Evolutionary conservation across 2,329 filamentous ascomycete genomes (phyloP).

Genomic region (Diaporthe caulivora): DNA sequence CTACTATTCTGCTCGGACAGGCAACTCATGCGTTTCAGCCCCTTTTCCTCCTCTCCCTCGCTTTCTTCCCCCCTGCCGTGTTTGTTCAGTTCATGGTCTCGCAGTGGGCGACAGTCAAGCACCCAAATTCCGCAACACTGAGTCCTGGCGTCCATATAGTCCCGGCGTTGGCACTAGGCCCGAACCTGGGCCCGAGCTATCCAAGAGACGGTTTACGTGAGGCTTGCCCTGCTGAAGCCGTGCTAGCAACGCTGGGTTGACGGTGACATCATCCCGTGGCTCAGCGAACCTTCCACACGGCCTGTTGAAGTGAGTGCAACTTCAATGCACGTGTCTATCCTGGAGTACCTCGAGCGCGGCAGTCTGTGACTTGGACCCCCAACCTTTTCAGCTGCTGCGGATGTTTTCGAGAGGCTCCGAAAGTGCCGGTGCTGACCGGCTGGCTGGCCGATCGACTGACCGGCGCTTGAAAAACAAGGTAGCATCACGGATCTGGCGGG

Average conservation of each 20-base stretch:
- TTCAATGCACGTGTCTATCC: not conserved
- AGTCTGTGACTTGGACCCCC: not conserved
- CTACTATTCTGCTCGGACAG: conserved; percentile 16
- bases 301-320: not conserved
- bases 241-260: not conserved
- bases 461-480: no score
- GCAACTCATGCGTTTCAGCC: conserved; percentile 31
- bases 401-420: not conserved
- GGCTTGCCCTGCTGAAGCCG: not conserved
- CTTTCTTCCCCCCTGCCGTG: not conserved
- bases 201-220: not conserved
- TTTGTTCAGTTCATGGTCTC: not conserved
- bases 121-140: not conserved
- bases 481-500: not conserved
- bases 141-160: not conserved
- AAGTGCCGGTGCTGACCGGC: conserved; percentile 5
- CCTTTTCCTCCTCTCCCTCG: conserved; percentile 4
- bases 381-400: not conserved
- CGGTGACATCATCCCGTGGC: conserved; percentile 22
- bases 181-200: not conserved
- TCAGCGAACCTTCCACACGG: conserved; percentile 12
- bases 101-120: not conserved
- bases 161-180: not conserved
- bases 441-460: not conserved
- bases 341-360: not conserved